Conservation (phyloP, 1,284 basidiomycete species). For the Apiotrichum akiyoshidainum region DNA sequence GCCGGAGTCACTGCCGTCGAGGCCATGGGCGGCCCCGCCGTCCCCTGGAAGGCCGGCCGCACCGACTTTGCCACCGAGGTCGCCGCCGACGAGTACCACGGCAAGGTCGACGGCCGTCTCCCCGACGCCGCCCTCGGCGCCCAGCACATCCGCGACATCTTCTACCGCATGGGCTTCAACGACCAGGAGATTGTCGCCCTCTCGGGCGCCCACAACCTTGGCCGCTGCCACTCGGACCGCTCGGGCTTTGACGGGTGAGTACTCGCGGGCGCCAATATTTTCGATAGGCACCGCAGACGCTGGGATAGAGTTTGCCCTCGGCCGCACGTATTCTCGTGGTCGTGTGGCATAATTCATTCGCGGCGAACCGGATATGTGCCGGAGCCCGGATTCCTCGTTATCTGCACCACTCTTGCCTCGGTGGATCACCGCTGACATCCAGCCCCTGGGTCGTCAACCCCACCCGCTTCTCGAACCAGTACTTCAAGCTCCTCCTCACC, state of each 20-base stretch:
- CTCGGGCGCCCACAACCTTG: constrained; percentile 57
- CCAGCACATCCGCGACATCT: constrained; percentile 55
- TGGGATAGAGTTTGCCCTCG: too few species aligned
- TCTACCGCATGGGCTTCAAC: constrained; percentile 57
- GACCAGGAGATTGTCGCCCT: constrained; percentile 59
- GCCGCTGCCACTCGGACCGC: constrained; percentile 54
- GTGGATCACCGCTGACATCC: background rate
- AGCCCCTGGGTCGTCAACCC: constrained; percentile 53
- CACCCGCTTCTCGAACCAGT: constrained; percentile 55
- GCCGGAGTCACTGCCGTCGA: constrained; percentile 55
- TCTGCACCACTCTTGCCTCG: background rate
- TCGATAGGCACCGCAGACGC: too few species aligned
- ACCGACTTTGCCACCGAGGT: constrained; percentile 52
- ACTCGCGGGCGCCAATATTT: background rate
- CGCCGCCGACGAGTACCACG: constrained; percentile 47
- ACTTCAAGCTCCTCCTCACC: constrained; percentile 54
- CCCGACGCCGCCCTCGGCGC: constrained; percentile 55
- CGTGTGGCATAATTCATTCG: too few species aligned
- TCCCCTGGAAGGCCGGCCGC: constrained; percentile 55
- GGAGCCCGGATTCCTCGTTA: background rate
- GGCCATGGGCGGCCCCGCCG: constrained; percentile 54
- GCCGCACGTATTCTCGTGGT: too few species aligned
- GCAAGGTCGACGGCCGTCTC: constrained; percentile 47
- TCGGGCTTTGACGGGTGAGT: constrained; percentile 53
- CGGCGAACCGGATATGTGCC: too few species aligned